Base-by-base conservation (phyloP, 768 basidiomycete genomes). In the Russula foetens region DNA sequence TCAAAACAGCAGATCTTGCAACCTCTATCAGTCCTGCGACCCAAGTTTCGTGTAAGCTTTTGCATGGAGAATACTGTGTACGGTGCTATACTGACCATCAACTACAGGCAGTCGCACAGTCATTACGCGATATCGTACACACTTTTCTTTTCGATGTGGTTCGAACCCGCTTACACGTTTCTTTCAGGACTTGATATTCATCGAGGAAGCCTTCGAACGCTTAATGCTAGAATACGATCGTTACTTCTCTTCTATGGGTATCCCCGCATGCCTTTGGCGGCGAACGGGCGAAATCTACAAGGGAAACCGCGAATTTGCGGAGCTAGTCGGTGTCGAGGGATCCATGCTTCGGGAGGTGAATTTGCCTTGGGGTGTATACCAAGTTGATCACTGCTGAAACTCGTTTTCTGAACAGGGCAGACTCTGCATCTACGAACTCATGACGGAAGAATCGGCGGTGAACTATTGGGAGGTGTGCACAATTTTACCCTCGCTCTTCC, bases 201-300 rank as follows among this genome's bases (percentile, higher is more conserved):
- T 99, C 67, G 96, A 98, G 72, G 96, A 98, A 74, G 94, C 90
- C 0, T 98, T 98, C 68, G 96, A 99, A 71, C 88, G 95, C 1
- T 79, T 98, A 62, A 78, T 99, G 59, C 83, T 98, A 23, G 94
- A 97, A 69, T 98, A 98, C 64, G 96, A 98, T 71, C 87, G 94
- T 24, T 92, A 90, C 15, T 92, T 92, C 73, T 86, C 87, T 54
- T 93, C 92, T 0, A 98, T 99, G 88, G 94, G 92, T 35, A 93
- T 98, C 4, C 96, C 96, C 0, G 94, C 94, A 0, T 99, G 96
- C 66, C 80, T 98, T 7, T 98, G 96, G 96, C 80, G 95, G 28
- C 78, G 96, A 50, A 99, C 96, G 2, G 96, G 96, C 35, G 95
- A 98, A 75, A 98, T 98, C 64, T 98, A 98, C 79, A 98, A 98